phyloP scores from a whole-genome alignment of 768 basidiomycete species.

The Lanmaoa rubissima region DNA sequence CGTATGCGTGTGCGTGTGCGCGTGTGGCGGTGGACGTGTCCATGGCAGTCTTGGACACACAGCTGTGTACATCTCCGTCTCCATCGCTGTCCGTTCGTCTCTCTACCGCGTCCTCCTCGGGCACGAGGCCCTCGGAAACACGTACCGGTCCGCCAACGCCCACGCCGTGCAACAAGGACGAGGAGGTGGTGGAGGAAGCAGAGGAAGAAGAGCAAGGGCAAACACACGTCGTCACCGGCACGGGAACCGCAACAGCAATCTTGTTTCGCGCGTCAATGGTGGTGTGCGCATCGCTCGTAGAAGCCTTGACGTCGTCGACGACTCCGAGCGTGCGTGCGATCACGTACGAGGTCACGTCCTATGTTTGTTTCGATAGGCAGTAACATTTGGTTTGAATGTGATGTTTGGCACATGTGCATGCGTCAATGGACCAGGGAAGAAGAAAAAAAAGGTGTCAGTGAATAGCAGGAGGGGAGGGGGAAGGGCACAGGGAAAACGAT shows the following conservation, averaged over 20 bases:
- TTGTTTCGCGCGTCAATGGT: background rate
- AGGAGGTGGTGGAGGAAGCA: background rate
- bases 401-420: background rate
- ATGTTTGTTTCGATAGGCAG: slow-evolving; percentile 1
- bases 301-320: slow-evolving; percentile 71
- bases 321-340: slow-evolving; percentile 81
- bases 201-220: background rate
- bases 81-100: background rate
- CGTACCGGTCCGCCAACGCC: background rate
- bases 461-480: background rate
- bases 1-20: background rate
- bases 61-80: background rate
- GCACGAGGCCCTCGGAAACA: slow-evolving; percentile 10
- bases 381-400: background rate
- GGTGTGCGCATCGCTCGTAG: slow-evolving; percentile 52
- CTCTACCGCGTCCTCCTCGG: slow-evolving; percentile 12
- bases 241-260: background rate
- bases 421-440: background rate
- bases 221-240: background rate
- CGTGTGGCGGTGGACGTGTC: background rate
- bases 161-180: background rate
- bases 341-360: slow-evolving; percentile 81
- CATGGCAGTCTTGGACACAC: background rate
- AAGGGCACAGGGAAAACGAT: background rate
- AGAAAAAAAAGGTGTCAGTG: slow-evolving; percentile 8